Base-by-base conservation (phyloP, 352 stramenopile species). In the Hyaloperonospora arabidopsidis region DNA sequence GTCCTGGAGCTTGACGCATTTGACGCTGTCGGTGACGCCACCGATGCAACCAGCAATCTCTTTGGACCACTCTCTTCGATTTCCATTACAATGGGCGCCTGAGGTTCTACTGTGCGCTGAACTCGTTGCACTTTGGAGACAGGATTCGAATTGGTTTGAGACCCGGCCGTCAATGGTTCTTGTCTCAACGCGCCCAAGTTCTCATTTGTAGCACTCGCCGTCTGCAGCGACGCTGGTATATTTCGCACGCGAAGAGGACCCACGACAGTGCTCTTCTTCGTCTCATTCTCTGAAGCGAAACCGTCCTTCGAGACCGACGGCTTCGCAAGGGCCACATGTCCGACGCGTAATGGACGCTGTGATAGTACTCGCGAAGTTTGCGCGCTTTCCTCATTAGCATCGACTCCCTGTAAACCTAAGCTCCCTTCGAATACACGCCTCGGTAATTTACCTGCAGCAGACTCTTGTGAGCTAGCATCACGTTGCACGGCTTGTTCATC, bases 181-280 rank as follows among this genome's bases (percentile, higher is more conserved):
- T 72, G 56, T 25, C 68, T 45, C 18, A 48, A 63, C 0, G 66
- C 39, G 28, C 67, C 61, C 11, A 76, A n/a, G 23, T 32, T 74
- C 48, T 83, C 72, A 0, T 36, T 40, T n/a, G 61, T 34, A 2
- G 56, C 45, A 28, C 49, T 65, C 4, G 61, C 34, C 55, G 55
- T 44, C 43, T 57, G 45, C 11, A 54, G 52, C 13, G 53, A 19
- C 18, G 74, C 68, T 15, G 63, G 57, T 7, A 52, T 62, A 43
- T 69, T 76, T 15, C 61, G 50, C 1, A 84, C 67, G 21, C 73
- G 66, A 32, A 79, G 54, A 21, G 73, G 68, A 5, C 70, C 70
- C 7, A 32, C 56, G 22, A 51, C n/a, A 19, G 51, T 38, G 29
- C 23, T 54, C 5, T 54, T 72, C 40, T 62, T 65, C 19, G 44